A percentile compares a stretch with the other conserved stretches of the same genome.
Evolutionary conservation across 257 asterid species (phyloP).

Genomic region (Avicennia marina): DNA sequence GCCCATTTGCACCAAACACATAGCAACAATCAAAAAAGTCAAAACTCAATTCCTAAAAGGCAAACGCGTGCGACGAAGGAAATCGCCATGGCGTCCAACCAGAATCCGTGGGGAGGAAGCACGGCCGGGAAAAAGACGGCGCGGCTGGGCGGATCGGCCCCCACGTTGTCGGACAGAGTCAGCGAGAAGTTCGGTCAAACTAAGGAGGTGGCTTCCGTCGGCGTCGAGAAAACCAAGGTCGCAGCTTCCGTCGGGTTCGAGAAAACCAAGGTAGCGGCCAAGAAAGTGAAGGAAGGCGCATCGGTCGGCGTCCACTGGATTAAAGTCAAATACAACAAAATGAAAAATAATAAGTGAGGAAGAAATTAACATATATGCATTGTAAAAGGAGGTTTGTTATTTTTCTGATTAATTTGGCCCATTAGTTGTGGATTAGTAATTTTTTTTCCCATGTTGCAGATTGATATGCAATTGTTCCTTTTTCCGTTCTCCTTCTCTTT

Average conservation of each 20-base stretch:
- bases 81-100: constrained; percentile 26
- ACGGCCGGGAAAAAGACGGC: constrained; percentile 9
- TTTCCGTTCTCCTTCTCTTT: too few relatives aligned
- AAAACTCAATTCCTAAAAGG: background rate
- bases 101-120: constrained; percentile 26
- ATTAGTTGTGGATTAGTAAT: too few relatives aligned
- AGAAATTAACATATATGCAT: too few relatives aligned
- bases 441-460: too few relatives aligned
- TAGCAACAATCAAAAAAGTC: background rate
- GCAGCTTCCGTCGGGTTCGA: constrained; percentile 44
- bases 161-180: constrained; percentile 31
- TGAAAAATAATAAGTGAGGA: constrained; percentile 16
- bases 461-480: too few relatives aligned
- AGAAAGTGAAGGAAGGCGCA: constrained; percentile 45
- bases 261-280: constrained; percentile 57
- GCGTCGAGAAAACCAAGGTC: constrained; percentile 35
- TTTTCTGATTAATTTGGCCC: too few relatives aligned
- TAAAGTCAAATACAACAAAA: constrained; percentile 34
- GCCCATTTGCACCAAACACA: background rate
- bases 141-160: constrained; percentile 22
- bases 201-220: constrained; percentile 38
- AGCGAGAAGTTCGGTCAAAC: constrained; percentile 36
- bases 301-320: constrained; percentile 52
- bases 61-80: too few relatives aligned
- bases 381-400: background rate